Base-by-base conservation (phyloP, 345 rosid genomes). In the Boechera divaricarpa region DNA sequence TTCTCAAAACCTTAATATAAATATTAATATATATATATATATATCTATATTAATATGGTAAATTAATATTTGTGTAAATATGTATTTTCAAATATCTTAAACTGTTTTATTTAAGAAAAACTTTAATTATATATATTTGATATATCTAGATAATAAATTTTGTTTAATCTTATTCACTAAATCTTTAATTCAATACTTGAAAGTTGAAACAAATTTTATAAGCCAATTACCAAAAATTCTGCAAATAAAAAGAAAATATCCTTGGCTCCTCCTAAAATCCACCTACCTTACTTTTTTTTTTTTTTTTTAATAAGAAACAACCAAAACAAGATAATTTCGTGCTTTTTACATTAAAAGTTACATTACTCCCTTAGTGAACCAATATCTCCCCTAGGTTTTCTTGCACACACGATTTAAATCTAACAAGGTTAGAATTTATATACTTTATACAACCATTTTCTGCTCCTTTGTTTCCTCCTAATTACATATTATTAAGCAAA, bases 261-360 rank as follows among this genome's bases (percentile, higher is more conserved):
- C 1, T 29, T 49, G 31, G 39, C 54, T 62, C 51, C 21, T 62
- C 80, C 80, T 63, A 63, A 63, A 70, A 33, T 44, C 72, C 36
- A 70, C 16, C 76, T 47, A 71, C 61, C 67, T 63, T 56, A 65
- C 75, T 57, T 1, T 44, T 15, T 62, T 33, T 26, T 21, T 18
- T 18, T 18, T 18, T 21, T 16, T 18, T 18, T 18, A 0, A 29
- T 63, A 70, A 54, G 51, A 77, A 39, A 42, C 55, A 77, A 53
- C 63, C 65, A 70, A 68, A 32, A 15, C 7, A 70, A 54, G 6
- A 28, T 33, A 7, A 10, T 52, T 54, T 29, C 0, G 16, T 62
- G 0, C 4, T 10, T 44, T 24, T 5, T 11, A 48, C 26, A 56
- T 15, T 32, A 31, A 68, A 56, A 28, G 11, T 16, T 31, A 48